Conservation (phyloP, 768 basidiomycete species). For the Coprinopsis sp. region DNA sequence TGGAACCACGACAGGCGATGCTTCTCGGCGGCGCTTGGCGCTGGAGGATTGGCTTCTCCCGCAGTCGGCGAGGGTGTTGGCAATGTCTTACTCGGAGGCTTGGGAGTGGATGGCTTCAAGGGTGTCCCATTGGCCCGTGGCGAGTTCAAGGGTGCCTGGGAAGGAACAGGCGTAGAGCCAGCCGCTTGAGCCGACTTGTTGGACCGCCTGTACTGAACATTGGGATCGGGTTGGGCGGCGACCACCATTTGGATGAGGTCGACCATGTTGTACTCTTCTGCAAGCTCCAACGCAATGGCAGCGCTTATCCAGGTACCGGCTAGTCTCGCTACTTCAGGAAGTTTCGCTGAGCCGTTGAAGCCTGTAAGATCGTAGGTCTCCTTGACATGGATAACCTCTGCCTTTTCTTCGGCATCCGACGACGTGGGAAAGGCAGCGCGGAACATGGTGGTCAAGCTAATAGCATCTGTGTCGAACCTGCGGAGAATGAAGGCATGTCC, state of each 20-base stretch:
- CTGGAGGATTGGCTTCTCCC: constrained; percentile 37
- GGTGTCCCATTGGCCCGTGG: constrained; percentile 8
- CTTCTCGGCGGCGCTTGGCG: constrained; percentile 61
- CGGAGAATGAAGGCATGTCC: constrained; percentile 93
- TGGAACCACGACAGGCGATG: constrained; percentile 45
- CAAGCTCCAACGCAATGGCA: constrained; percentile 60
- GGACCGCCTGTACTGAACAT: constrained; percentile 73
- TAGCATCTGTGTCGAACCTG: constrained; percentile 87
- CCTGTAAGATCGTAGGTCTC: constrained; percentile 69
- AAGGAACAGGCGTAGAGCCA: constrained; percentile 30
- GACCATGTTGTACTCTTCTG: constrained; percentile 59
- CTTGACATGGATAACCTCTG: constrained; percentile 81
- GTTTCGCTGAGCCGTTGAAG: constrained; percentile 69
- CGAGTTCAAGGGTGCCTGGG: constrained; percentile 11
- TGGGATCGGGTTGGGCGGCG: constrained; percentile 73
- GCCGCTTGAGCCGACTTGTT: constrained; percentile 31
- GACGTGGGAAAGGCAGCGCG: constrained; percentile 89
- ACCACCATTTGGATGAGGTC: constrained; percentile 62
- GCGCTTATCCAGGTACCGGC: constrained; percentile 86
- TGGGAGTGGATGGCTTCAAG: constrained; percentile 12
- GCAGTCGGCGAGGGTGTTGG: constrained; percentile 39
- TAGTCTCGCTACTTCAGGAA: constrained; percentile 61
- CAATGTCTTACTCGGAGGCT: constrained; percentile 24
- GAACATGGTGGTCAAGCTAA: constrained; percentile 94
- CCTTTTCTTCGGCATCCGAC: constrained; percentile 68